Conservation (phyloP, 306 rosid species). For the Bauhinia variegata region DNA sequence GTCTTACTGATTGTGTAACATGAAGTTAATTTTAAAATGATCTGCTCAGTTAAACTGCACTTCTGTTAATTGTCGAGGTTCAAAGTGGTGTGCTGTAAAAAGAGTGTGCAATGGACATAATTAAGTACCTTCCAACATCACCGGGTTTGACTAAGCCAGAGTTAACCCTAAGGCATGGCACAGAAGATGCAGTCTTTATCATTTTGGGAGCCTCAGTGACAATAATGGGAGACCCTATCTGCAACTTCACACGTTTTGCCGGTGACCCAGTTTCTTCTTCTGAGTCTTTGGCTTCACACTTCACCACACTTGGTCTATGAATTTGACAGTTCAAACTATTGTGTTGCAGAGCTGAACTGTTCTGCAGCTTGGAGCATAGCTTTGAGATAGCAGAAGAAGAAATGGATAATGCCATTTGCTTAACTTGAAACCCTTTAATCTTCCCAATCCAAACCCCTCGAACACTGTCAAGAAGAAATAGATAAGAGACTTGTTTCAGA, state of each 20-base stretch:
- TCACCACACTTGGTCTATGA: slow-evolving; percentile 32
- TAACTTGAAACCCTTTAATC: neutral
- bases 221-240: slow-evolving; percentile 77
- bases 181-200: slow-evolving; percentile 72
- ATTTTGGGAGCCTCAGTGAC: slow-evolving; percentile 75
- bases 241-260: slow-evolving; percentile 49
- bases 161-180: slow-evolving; percentile 75
- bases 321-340: slow-evolving; percentile 15
- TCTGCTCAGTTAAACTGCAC: too few relatives aligned
- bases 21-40: too few relatives aligned
- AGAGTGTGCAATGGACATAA: too few relatives aligned
- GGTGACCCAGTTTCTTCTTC: slow-evolving; percentile 27
- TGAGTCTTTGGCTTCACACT: slow-evolving; percentile 57
- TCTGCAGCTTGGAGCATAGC: slow-evolving; percentile 32
- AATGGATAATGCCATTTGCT: slow-evolving; percentile 39
- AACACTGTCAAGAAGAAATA: too few relatives aligned
- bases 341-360: slow-evolving; percentile 11
- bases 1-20: too few relatives aligned
- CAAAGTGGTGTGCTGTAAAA: too few relatives aligned
- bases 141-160: slow-evolving; percentile 78
- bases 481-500: neutral
- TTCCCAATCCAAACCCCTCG: too few relatives aligned
- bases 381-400: slow-evolving; percentile 38
- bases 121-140: slow-evolving; percentile 76
- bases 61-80: too few relatives aligned